Conservation (phyloP, 2,329 filamentous ascomycete genomes). For the Aspergillus awamori region DNA sequence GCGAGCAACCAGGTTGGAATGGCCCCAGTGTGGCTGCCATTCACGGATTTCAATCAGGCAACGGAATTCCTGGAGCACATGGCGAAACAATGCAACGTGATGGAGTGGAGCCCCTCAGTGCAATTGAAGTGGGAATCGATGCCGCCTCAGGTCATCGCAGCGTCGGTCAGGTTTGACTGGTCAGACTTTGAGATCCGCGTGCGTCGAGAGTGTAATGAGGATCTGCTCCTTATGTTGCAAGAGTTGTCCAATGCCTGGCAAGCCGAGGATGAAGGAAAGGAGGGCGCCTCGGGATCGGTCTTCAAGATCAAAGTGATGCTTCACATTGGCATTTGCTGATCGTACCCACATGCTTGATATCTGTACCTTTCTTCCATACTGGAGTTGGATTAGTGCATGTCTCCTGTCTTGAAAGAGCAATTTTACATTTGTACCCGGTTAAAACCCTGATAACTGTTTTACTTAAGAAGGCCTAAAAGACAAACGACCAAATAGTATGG, state of each 20-base stretch:
- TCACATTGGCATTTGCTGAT: neutral
- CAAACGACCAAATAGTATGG: no score
- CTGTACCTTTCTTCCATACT: no score
- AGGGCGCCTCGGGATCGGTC: neutral
- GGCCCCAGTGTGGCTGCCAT: slow-evolving; percentile 24
- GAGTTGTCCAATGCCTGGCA: slow-evolving; percentile 23
- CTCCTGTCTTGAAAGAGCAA: no score
- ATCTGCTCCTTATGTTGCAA: slow-evolving; percentile 18
- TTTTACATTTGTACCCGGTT: no score
- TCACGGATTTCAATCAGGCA: slow-evolving; percentile 15
- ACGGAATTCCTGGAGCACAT: slow-evolving; percentile 22
- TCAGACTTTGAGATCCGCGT: slow-evolving; percentile 23
- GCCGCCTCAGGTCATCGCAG: slow-evolving; percentile 11
- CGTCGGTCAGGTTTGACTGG: slow-evolving; percentile 28
- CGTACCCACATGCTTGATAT: no score
- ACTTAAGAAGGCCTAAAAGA: no score
- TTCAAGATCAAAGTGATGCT: neutral
- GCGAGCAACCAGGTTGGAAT: slow-evolving; percentile 15
- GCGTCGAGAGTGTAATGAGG: slow-evolving; percentile 21
- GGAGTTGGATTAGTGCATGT: no score
- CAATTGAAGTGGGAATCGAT: slow-evolving; percentile 12
- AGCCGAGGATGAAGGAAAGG: neutral
- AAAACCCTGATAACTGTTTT: no score
- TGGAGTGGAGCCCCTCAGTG: slow-evolving; percentile 13
- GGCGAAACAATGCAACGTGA: slow-evolving; percentile 17